Evolutionary conservation across 2,329 filamentous ascomycete genomes (phyloP), one percentile per base, ranked within the genome.

Genomic region (Epichloe aotearoae): DNA sequence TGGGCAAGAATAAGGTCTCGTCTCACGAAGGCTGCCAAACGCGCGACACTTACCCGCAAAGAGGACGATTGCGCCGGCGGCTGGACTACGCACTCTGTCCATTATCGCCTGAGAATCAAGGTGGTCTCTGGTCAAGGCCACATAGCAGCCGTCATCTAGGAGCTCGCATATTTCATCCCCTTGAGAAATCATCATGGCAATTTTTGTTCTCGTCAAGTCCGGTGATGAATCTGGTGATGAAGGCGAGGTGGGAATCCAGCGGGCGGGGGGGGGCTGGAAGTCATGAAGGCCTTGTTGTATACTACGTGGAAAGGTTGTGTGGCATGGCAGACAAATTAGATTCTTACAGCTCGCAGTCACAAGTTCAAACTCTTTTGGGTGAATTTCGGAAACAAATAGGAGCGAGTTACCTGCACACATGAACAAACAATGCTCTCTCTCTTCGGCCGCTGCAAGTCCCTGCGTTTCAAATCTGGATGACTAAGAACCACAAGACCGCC

Each of bases 31-130:
- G 50, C 20, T 12, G 39, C 40, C 17, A 20, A 10, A 14, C 10
- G 14, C 14, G 41, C 10, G 23, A 30, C 23, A 41, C 66, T 56
- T 71, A 82, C 85, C 86, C 52, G 83, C 82, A 63, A 90, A 90
- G 36, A 89, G 61, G 10, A 90, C 84, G 46, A 88, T 84, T 12
- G 86, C 86, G 5, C 86, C 86, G 11, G 86, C 85, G 59, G 81
- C 76, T 19, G 84, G 82, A 58, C 79, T 86, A 56, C 84, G 82
- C 20, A 93, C 86, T 45, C 73, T 75, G 57, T 82, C 71, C 66
- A 88, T 83, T 33, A 78, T 70, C 5, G 71, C 59, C 19, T 74
- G 69, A 19, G 75, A 68, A 60, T 82, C 73, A 52, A 93, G 76
- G 41, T 71, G 64, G 37, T 77, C 67, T 54, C 80, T 69, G 3